A percentile compares a stretch with the other conserved stretches of the same genome.
Evolutionary conservation across 768 basidiomycete species (phyloP).

Genomic region (Suillus weaverae): DNA sequence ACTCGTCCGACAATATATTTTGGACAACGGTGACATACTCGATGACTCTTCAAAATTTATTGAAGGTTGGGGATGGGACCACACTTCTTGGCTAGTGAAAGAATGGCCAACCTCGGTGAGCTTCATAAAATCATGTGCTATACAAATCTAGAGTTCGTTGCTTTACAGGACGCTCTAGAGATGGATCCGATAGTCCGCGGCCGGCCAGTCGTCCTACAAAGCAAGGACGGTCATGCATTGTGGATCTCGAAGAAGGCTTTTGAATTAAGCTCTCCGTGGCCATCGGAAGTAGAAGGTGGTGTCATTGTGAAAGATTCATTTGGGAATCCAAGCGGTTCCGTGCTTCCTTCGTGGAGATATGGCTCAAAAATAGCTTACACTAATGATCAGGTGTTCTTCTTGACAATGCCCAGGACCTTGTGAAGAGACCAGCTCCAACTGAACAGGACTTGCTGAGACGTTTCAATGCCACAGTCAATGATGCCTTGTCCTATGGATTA

Average conservation of each 20-base stretch:
- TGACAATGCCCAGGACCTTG: constrained; percentile 83
- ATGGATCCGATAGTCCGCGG: constrained; percentile 64
- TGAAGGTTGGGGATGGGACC: constrained; percentile 89
- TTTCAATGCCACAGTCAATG: constrained; percentile 61
- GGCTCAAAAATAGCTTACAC: constrained; percentile 8
- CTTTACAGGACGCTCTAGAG: constrained; percentile 65
- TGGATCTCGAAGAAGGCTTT: constrained; percentile 78
- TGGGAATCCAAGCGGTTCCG: constrained; percentile 71
- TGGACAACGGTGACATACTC: constrained; percentile 54
- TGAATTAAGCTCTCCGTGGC: constrained; percentile 57
- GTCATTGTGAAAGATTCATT: constrained; percentile 65
- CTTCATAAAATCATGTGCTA: constrained; percentile 21
- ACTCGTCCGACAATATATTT: constrained; percentile 61
- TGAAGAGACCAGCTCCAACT: constrained; percentile 63
- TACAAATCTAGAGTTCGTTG: neutral
- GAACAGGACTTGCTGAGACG: constrained; percentile 59
- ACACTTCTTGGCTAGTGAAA: constrained; percentile 66
- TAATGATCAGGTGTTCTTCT: constrained; percentile 60
- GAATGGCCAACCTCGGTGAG: constrained; percentile 68
- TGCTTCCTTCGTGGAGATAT: constrained; percentile 7
- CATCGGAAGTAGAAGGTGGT: constrained; percentile 75
- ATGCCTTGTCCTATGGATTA: constrained; percentile 71
- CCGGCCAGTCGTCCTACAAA: constrained; percentile 73
- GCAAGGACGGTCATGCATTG: constrained; percentile 86
- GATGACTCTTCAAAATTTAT: constrained; percentile 62